Base-by-base conservation (phyloP, 805 yeast genomes). In the Vanderwaltozyma tropicalis region DNA sequence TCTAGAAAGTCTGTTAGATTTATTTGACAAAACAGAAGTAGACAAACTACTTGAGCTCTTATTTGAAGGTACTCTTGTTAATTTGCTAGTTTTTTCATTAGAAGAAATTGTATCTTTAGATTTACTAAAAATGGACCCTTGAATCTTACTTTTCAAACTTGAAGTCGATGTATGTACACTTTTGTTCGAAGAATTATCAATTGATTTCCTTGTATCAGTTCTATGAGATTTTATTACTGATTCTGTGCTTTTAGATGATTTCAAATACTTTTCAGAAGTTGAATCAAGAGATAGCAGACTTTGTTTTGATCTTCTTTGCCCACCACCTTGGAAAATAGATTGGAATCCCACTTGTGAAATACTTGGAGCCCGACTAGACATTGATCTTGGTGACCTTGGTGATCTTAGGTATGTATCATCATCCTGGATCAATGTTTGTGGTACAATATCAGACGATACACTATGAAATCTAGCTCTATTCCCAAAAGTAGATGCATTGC, bases 391-490 rank as follows among this genome's bases (percentile, higher is more conserved):
- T 14, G 28, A 32, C 17, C 35, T 40, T 1, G 15, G 3, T 3
- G 2, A n/a, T 10, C 16, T 19, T 4, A 21, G 5, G 8, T 32
- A 24, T 7, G 32, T n/a, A n/a, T 37, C 41, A 19, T 47, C 54
- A n/a, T 45, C 50, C 24, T 42, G 42, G 8, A 48, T 41, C 17
- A 55, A 39, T 3, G 54, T 49, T 29, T 57, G 61, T 5, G 62
- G 60, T 9, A 55, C 45, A 28, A 55, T 48, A 26, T 49, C 57
- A 9, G 61, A 54, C 11, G 61, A 50, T 14, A 55, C 42, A 42
- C 58, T 53, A 32, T 53, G 49, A 15, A 53, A 43, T 21, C 51
- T 41, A 3, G 38, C 28, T n/a, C 41, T 31, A 19, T 30, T 31
- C 2, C 20, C 19, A 13, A 19, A 17, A 12, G 14, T 12, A 3